phyloP scores from a whole-genome alignment of 306 rosid genomes.

The Alnus rubra region DNA sequence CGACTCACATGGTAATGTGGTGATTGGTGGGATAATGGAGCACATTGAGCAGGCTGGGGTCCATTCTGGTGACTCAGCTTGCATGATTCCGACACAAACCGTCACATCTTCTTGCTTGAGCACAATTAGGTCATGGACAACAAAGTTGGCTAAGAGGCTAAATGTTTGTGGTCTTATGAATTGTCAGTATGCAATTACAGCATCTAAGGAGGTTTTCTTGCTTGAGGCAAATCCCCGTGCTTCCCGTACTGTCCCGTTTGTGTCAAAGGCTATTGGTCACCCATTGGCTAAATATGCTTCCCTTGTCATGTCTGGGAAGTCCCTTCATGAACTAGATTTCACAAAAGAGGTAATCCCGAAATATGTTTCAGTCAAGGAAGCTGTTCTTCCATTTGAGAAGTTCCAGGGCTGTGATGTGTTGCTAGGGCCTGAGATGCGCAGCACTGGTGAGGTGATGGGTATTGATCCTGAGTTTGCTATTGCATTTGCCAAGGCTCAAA shows the following conservation, averaged over 20 bases:
- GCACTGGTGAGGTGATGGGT: conserved; percentile 99
- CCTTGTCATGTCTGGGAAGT: conserved; percentile 95
- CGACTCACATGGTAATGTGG: conserved; percentile 90
- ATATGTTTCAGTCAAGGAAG: conserved; percentile 91
- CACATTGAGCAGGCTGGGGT: conserved; percentile 99
- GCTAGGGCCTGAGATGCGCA: conserved; percentile 98
- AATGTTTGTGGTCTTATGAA: conserved; percentile 95
- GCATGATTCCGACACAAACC: conserved; percentile 84
- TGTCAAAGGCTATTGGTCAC: conserved; percentile 92
- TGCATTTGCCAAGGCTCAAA: conserved; percentile 98
- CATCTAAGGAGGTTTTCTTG: conserved; percentile 73
- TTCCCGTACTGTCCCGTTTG: conserved; percentile 93
- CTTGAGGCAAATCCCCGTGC: conserved; percentile 98
- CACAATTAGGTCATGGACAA: conserved; percentile 85
- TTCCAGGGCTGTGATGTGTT: conserved; percentile 89
- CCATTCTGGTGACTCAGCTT: conserved; percentile 98
- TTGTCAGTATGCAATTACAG: conserved; percentile 90
- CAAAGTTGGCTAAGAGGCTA: conserved; percentile 72
- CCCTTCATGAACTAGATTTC: conserved; percentile 71
- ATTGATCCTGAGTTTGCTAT: conserved; percentile 66
- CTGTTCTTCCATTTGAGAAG: conserved; percentile 95
- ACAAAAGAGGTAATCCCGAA: conserved; percentile 86
- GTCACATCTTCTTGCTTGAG: conserved; percentile 71
- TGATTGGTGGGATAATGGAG: conserved; percentile 99
- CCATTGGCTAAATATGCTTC: conserved; percentile 98